Evolutionary conservation across 2,329 filamentous ascomycete species (phyloP).

Genomic region (Colletotrichum phormii): DNA sequence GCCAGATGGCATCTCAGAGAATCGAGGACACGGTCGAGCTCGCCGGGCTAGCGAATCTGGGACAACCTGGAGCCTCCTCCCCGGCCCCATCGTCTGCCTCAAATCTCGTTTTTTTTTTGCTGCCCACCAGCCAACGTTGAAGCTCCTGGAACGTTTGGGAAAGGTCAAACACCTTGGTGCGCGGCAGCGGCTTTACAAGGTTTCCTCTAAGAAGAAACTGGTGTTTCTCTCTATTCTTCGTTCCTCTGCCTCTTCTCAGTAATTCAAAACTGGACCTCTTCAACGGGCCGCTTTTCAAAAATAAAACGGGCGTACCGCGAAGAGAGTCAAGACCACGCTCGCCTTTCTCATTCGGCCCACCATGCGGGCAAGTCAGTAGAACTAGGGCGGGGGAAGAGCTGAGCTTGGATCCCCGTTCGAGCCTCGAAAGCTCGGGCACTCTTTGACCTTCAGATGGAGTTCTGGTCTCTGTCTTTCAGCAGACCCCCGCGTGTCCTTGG

Average conservation of each 20-base stretch:
- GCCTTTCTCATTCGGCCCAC: conserved; percentile 18
- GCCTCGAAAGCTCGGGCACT: conserved; percentile 32
- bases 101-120: not conserved
- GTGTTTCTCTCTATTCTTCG: conserved; percentile 16
- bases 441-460: conserved; percentile 23
- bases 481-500: not conserved
- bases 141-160: not conserved
- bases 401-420: conserved; percentile 24
- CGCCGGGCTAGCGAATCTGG: not conserved
- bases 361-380: not conserved
- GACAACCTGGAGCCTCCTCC: conserved; percentile 8
- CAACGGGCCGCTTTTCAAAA: not conserved
- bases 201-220: conserved; percentile 10
- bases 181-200: conserved; percentile 11
- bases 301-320: conserved; percentile 13
- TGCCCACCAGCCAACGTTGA: not conserved
- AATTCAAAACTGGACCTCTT: not conserved
- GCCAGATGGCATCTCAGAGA: conserved; percentile 15
- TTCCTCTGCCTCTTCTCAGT: not conserved
- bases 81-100: conserved; percentile 1
- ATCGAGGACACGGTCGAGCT: not conserved
- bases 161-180: conserved; percentile 9
- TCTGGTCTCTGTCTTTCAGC: not conserved
- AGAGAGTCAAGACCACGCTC: conserved; percentile 4
- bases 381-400: not conserved